Percentiles rank a stretch among this genome's conserved stretches.
phyloP scores from a whole-genome alignment of 805 yeast genomes.

The Myxozyma lipomycoides region DNA sequence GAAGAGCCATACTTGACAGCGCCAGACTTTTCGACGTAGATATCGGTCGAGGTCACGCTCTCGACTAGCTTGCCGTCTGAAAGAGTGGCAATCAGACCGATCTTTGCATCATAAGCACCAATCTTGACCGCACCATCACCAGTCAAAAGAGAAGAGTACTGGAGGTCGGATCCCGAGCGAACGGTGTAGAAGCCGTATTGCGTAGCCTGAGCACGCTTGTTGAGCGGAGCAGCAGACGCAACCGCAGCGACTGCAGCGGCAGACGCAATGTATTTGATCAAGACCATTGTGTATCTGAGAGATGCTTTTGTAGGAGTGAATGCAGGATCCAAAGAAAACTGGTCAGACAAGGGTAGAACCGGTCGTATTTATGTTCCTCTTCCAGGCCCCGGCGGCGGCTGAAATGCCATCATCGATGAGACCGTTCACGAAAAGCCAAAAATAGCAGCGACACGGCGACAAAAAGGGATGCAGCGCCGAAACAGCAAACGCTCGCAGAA shows the following conservation, averaged over 20 bases:
- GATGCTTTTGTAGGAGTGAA: background rate
- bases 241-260: background rate
- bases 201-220: background rate
- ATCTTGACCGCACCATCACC: constrained; percentile 14
- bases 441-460: too few relatives aligned
- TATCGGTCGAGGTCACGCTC: constrained; percentile 5
- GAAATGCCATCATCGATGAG: too few relatives aligned
- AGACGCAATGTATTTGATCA: background rate
- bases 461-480: too few relatives aligned
- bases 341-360: too few relatives aligned
- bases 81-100: background rate
- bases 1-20: constrained; percentile 10
- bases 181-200: constrained; percentile 13
- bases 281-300: background rate
- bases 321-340: too few relatives aligned
- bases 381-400: too few relatives aligned
- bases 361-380: too few relatives aligned
- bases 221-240: background rate
- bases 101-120: background rate
- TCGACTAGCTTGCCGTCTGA: constrained; percentile 13
- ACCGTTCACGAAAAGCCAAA: too few relatives aligned
- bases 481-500: too few relatives aligned
- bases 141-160: constrained; percentile 13
- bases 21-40: constrained; percentile 15
- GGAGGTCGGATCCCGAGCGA: constrained; percentile 17